These are phyloP conservation scores for Verticillium dahliae DNA, from an alignment of 2,329 filamentous ascomycete species.

Conservation along the genomic window DNA sequence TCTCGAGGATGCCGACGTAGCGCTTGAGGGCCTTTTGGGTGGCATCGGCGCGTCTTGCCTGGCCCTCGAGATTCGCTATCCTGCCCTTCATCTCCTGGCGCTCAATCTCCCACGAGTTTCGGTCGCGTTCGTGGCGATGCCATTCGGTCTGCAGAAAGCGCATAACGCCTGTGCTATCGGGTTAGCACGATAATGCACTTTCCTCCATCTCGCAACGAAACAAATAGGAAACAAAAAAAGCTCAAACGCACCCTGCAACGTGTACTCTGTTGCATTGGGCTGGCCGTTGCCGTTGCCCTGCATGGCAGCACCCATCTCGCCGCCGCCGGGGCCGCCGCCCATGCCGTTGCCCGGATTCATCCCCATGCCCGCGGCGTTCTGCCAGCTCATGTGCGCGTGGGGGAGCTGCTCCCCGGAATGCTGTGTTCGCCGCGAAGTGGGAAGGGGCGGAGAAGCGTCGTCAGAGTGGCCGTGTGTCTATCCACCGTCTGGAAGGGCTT, in stretches of 20 bases:
- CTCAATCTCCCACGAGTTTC: conserved; percentile 98
- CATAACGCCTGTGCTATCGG: conserved; percentile 69
- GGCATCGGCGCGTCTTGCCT: conserved; percentile 77
- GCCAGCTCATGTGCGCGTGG: conserved; percentile 25
- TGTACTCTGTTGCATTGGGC: conserved; percentile 56
- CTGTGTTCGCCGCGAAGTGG: not conserved
- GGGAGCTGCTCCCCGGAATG: conserved; percentile 6
- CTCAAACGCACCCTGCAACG: conserved; percentile 41
- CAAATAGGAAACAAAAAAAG: not conserved
- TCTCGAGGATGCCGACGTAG: conserved; percentile 84
- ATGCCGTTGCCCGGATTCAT: conserved; percentile 33
- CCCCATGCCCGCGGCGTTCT: conserved; percentile 31
- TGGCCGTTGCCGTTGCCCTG: conserved; percentile 40
- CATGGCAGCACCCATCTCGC: conserved; percentile 30
- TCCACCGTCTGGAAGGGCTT: not conserved
- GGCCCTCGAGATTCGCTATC: conserved; percentile 90
- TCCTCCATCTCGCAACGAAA: not conserved
- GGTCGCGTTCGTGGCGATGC: conserved; percentile 95
- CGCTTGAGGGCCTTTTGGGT: conserved; percentile 84
- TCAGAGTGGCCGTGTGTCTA: not conserved
- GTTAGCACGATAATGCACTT: not conserved
- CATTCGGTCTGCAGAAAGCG: conserved; percentile 98
- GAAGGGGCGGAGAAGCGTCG: not conserved
- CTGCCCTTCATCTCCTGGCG: conserved; percentile 98
- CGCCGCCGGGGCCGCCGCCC: conserved; percentile 32